phyloP scores from a whole-genome alignment of 805 yeast genomes.

The Ogataea neopini region DNA sequence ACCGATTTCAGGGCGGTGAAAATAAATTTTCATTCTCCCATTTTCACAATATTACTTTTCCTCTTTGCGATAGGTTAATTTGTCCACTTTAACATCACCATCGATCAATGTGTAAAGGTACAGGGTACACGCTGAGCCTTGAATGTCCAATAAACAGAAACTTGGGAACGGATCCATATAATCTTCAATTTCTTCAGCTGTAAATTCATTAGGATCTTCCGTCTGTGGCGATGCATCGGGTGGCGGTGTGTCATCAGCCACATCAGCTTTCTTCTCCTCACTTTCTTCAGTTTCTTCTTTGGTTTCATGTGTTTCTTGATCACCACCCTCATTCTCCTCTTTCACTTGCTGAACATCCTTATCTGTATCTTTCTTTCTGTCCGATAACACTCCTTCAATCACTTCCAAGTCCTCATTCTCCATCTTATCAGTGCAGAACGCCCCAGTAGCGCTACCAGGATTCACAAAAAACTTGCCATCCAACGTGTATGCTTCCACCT shows the following conservation, averaged over 20 bases:
- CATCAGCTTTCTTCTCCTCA: too few species aligned
- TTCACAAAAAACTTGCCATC: conserved; percentile 94
- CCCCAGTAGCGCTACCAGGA: conserved; percentile 98
- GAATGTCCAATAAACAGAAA: conserved; percentile 86
- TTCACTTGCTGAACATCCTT: conserved; percentile 1
- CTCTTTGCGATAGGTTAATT: conserved; percentile 66
- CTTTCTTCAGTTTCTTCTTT: conserved; percentile 10
- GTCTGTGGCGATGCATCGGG: conserved; percentile 13
- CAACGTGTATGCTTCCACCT: conserved; percentile 88
- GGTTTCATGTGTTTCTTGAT: too few species aligned
- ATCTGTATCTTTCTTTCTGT: conserved; percentile 18
- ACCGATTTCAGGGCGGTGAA: conserved; percentile 2
- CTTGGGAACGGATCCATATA: conserved; percentile 63
- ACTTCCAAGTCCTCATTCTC: conserved; percentile 50
- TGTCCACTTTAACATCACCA: conserved; percentile 89
- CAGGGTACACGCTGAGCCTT: conserved; percentile 72
- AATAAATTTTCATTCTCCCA: conserved; percentile 2
- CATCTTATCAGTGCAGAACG: conserved; percentile 67
- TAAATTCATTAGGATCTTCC: conserved; percentile 18
- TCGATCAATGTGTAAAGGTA: conserved; percentile 81
- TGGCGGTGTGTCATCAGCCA: conserved; percentile 19
- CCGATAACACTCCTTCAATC: conserved; percentile 34
- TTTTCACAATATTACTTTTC: conserved; percentile 3
- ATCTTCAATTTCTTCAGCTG: conserved; percentile 27
- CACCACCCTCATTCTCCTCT: too few species aligned